phyloP scores from a whole-genome alignment of 345 rosid species.

The Pistacia vera region DNA sequence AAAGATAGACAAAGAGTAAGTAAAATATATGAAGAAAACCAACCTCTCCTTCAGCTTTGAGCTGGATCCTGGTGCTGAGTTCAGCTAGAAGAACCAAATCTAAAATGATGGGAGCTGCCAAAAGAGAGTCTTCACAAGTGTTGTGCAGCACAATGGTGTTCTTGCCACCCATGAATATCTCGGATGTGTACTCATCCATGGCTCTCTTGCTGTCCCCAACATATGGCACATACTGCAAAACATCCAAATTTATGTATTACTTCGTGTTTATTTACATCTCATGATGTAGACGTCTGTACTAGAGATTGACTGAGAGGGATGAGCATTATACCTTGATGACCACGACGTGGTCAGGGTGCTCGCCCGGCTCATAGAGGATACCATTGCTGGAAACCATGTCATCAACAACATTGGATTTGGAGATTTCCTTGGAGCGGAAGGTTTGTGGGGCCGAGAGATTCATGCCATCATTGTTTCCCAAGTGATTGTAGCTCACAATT shows the following conservation, averaged over 20 bases:
- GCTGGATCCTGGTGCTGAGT: conserved; percentile 86
- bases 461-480: conserved; percentile 98
- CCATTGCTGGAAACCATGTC: conserved; percentile 98
- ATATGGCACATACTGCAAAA: conserved; percentile 81
- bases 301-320: background rate
- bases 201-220: conserved; percentile 99
- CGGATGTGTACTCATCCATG: conserved; percentile 98
- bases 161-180: conserved; percentile 96
- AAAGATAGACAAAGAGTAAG: too few species aligned
- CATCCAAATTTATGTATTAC: background rate
- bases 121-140: conserved; percentile 94
- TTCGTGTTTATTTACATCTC: too few species aligned
- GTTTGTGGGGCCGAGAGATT: conserved; percentile 97
- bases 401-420: conserved; percentile 96
- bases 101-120: conserved; percentile 96
- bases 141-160: conserved; percentile 93
- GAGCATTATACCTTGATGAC: conserved; percentile 78
- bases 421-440: conserved; percentile 94
- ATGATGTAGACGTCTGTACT: too few species aligned
- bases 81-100: conserved; percentile 97
- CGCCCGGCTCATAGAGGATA: conserved; percentile 86
- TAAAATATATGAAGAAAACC: background rate
- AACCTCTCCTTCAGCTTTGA: conserved; percentile 88
- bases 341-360: conserved; percentile 98
- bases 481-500: conserved; percentile 94